A percentile compares a stretch with the other conserved stretches of the same genome.
phyloP scores from a whole-genome alignment of 2,329 filamentous ascomycete species.

The Diaporthe capsici region DNA sequence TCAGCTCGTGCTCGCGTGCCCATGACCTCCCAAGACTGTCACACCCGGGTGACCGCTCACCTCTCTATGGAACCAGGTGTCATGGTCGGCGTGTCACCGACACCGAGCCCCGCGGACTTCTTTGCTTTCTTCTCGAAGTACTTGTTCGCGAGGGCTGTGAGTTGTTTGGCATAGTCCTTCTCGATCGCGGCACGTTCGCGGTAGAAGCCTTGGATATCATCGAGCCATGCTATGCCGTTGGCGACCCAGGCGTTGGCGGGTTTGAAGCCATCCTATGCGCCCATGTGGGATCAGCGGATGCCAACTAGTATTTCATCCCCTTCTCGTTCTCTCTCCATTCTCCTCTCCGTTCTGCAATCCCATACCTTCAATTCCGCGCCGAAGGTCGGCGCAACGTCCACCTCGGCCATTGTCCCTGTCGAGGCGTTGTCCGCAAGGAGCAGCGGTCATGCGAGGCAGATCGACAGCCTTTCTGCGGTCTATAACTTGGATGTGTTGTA shows the following conservation, averaged over 20 bases:
- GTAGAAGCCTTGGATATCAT: conserved; percentile 98
- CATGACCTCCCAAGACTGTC: conserved; percentile 7
- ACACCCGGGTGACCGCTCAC: conserved; percentile 54
- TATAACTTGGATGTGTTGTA: not conserved
- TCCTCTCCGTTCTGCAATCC: conserved; percentile 33
- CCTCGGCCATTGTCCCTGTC: conserved; percentile 77
- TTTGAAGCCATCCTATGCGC: conserved; percentile 90
- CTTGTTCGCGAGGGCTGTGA: conserved; percentile 90
- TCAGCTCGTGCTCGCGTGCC: conserved; percentile 39
- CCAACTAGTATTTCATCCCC: not conserved
- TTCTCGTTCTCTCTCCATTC: not conserved
- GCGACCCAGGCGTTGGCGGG: conserved; percentile 92
- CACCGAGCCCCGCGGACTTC: conserved; percentile 88
- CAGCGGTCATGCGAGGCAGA: conserved; percentile 39
- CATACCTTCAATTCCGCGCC: conserved; percentile 93
- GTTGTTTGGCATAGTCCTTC: conserved; percentile 94
- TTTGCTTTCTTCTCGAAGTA: conserved; percentile 96
- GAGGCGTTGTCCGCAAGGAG: conserved; percentile 37
- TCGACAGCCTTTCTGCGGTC: not conserved
- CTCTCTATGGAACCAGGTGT: conserved; percentile 96
- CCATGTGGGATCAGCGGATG: conserved; percentile 35
- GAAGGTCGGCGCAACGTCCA: conserved; percentile 88
- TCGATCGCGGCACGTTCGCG: conserved; percentile 94
- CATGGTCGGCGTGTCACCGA: conserved; percentile 92
- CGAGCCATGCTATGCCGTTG: conserved; percentile 92